A percentile compares a stretch with the other conserved stretches of the same genome.
Evolutionary conservation across 1,284 basidiomycete species (phyloP).

Genomic region (Melampsora occidentalis): DNA sequence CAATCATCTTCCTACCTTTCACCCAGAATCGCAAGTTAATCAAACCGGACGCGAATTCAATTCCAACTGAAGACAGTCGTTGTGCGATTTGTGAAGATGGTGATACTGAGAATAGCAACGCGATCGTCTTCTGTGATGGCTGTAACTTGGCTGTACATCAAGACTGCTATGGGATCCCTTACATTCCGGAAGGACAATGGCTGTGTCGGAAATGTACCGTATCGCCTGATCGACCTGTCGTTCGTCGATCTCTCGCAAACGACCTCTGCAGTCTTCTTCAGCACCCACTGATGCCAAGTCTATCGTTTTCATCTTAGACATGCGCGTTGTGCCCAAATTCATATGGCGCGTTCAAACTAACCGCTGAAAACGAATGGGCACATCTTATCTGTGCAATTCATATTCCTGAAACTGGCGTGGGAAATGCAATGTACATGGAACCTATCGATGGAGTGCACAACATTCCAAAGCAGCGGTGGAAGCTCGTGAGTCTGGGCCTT

Average conservation of each 20-base stretch:
- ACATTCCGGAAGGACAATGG: conserved; percentile 99
- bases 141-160: conserved; percentile 99
- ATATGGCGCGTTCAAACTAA: conserved; percentile 98
- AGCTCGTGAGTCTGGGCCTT: conserved; percentile 67
- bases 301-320: conserved; percentile 59
- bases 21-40: conserved; percentile 81
- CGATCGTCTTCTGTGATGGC: conserved; percentile 98
- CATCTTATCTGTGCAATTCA: conserved; percentile 96
- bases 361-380: conserved; percentile 86
- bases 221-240: conserved; percentile 91
- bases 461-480: conserved; percentile 90
- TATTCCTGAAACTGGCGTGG: conserved; percentile 91
- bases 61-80: conserved; percentile 81
- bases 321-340: conserved; percentile 94
- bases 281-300: background rate
- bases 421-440: conserved; percentile 97
- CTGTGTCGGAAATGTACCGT: conserved; percentile 97
- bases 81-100: conserved; percentile 98
- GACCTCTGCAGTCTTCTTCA: conserved; percentile 22
- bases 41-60: conserved; percentile 74
- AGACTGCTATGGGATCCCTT: conserved; percentile 98
- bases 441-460: conserved; percentile 86
- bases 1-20: background rate
- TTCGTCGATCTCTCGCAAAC: conserved; percentile 56
- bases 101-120: conserved; percentile 97